Evolutionary conservation across 2,329 filamentous ascomycete genomes (phyloP), one percentile per base, ranked within the genome.

Genomic region (Venturiaceae sp.): DNA sequence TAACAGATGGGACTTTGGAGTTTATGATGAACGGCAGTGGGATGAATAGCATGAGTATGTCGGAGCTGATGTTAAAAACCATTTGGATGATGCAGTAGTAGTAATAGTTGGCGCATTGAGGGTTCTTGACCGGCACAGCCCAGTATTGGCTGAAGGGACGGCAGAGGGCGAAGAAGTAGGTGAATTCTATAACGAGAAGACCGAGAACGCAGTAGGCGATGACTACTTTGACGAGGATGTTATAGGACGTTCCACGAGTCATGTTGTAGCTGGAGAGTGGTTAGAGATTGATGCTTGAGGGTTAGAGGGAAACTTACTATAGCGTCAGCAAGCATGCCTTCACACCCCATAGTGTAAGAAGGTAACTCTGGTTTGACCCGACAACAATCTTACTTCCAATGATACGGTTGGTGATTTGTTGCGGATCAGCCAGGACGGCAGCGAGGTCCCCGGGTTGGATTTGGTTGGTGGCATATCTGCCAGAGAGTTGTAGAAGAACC

Each of bases 351-450:
- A 61, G 47, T 16, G 61, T 62, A 21, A 61, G 34, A 2, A 63
- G 39, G 41, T 62, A 61, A 41, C 57, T 66, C 58, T 71, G 68
- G 60, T 72, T 69, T 5, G 68, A 67, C 1, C 67, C 63, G 5
- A 72, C 60, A 3, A 69, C 67, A 39, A 72, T 64, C 61, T 72
- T 72, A 56, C 67, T 69, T 50, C 69, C 69, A 30, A 67, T 65
- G 30, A 73, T 69, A 4, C 72, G 68, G 11, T 68, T 64, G 34
- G 64, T 32, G 4, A 73, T 67, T 19, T 74, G 62, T 3, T 58
- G 37, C 0, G 65, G 60, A 23, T 64, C 55, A 3, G 58, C 58
- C 9, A 63, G 57, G 3, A 64, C 46, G 5, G 14, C 39, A 2
- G 34, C 41, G 16, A 61, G 32, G n/a, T 59, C 28, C 16, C 28